These are phyloP conservation scores for Yamadazyma diddensiae DNA, from an alignment of 1,139 yeast species.

Conservation along the genomic window DNA sequence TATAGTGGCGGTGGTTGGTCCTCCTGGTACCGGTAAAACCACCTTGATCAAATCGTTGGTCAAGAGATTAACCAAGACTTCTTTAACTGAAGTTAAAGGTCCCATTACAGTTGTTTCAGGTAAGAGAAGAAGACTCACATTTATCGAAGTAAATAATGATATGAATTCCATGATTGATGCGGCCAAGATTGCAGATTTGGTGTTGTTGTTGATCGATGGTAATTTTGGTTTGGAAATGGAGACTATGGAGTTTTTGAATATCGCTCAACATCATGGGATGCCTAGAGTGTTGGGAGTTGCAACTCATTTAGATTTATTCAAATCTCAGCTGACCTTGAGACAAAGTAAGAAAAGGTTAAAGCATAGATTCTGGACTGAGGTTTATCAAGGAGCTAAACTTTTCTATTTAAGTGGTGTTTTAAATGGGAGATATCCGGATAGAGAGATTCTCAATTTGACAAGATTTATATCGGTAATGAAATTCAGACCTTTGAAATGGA, in stretches of 20 bases:
- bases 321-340: constrained; percentile 82
- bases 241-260: constrained; percentile 95
- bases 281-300: constrained; percentile 95
- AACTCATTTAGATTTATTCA: constrained; percentile 93
- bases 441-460: constrained; percentile 88
- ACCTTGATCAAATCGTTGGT: constrained; percentile 89
- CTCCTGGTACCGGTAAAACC: constrained; percentile 98
- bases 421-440: constrained; percentile 96
- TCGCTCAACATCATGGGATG: constrained; percentile 98
- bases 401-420: constrained; percentile 94
- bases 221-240: constrained; percentile 99
- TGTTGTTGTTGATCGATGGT: constrained; percentile 87
- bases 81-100: constrained; percentile 83
- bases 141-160: constrained; percentile 90
- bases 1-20: constrained; percentile 95
- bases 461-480: constrained; percentile 96
- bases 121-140: constrained; percentile 87
- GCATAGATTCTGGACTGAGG: constrained; percentile 98
- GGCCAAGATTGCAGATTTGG: constrained; percentile 93
- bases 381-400: constrained; percentile 95
- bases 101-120: constrained; percentile 98
- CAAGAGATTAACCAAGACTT: constrained; percentile 84
- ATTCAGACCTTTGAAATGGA: constrained; percentile 96
- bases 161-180: constrained; percentile 94
- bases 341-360: constrained; percentile 90